Evolutionary conservation across 140 eudicot species (phyloP).

Genomic region (Anethum foeniculum): DNA sequence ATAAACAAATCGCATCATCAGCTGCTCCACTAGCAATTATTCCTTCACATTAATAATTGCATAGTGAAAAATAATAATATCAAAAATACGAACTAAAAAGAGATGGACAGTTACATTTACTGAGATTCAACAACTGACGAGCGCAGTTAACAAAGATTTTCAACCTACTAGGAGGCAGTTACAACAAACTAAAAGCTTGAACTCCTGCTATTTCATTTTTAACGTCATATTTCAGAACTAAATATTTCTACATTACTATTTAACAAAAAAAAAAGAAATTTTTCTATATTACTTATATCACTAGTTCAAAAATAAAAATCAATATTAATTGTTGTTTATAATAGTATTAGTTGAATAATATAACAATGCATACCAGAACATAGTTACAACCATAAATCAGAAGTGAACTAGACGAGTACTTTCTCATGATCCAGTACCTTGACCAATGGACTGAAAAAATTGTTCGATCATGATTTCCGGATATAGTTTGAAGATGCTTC

Average conservation of each 20-base stretch:
- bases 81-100: background rate
- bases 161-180: background rate
- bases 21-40: constrained; percentile 95
- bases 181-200: background rate
- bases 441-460: constrained; percentile 89
- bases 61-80: background rate
- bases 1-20: constrained; percentile 83
- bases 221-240: background rate
- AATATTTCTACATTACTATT: background rate
- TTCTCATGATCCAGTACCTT: constrained; percentile 33
- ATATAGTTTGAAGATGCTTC: constrained; percentile 71
- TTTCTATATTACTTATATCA: background rate
- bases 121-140: background rate
- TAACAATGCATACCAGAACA: background rate
- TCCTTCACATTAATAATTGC: constrained; percentile 51
- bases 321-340: background rate
- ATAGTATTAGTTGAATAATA: background rate
- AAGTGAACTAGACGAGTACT: background rate
- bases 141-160: background rate
- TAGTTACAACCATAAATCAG: background rate
- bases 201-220: background rate
- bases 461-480: constrained; percentile 91
- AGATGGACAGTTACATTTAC: background rate
- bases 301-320: background rate
- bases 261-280: too few species aligned